phyloP scores from a whole-genome alignment of 2,329 filamentous ascomycete species.

The Apiospora marii region DNA sequence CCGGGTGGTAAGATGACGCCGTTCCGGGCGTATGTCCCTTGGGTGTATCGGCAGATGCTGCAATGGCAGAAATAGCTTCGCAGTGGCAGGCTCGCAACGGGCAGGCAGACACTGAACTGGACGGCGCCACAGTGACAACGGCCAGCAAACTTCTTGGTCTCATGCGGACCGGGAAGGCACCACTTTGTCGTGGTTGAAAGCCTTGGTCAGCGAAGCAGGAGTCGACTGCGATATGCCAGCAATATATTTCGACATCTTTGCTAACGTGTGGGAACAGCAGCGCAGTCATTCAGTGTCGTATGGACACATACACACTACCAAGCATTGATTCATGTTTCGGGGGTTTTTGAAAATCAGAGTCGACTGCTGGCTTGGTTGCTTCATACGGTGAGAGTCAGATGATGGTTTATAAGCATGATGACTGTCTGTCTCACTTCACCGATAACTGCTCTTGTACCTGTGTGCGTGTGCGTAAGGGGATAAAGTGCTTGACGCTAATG shows the following conservation, averaged over 20 bases:
- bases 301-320: background rate
- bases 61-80: conserved; percentile 25
- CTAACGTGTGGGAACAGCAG: background rate
- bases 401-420: background rate
- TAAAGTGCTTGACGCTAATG: background rate
- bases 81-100: conserved; percentile 22
- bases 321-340: background rate
- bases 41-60: conserved; percentile 24
- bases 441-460: background rate
- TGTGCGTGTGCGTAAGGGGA: background rate
- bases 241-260: background rate
- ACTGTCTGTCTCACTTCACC: background rate
- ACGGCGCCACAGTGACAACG: conserved; percentile 24
- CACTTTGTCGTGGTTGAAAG: background rate
- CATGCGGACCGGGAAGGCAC: background rate
- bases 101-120: conserved; percentile 15
- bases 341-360: background rate
- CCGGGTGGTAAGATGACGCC: conserved; percentile 17
- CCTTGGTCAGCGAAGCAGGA: background rate
- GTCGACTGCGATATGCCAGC: background rate
- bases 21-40: conserved; percentile 19
- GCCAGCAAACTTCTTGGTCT: background rate
- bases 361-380: no score
- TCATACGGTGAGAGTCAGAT: background rate
- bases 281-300: background rate